These are phyloP conservation scores for Tolypocladium ophioglossoides DNA, from an alignment of 2,329 filamentous ascomycete species.

Conservation along the genomic window DNA sequence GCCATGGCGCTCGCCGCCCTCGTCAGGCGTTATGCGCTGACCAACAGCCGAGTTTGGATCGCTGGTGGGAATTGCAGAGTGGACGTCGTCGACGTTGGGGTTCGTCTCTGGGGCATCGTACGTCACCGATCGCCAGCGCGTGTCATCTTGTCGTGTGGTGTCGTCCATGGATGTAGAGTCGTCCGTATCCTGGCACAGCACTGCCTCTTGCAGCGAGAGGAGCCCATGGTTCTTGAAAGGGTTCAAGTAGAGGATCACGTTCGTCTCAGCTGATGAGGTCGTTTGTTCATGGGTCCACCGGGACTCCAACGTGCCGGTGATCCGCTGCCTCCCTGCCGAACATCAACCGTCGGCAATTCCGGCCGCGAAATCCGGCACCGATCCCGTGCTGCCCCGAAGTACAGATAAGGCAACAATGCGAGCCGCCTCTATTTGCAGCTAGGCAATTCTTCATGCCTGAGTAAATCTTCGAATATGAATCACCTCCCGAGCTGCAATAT, in stretches of 20 bases:
- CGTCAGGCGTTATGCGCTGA: not conserved
- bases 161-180: not conserved
- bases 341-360: too few species aligned
- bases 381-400: too few species aligned
- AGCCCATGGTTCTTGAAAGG: not conserved
- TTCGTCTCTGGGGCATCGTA: conserved; percentile 22
- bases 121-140: not conserved
- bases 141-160: not conserved
- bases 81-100: conserved; percentile 31
- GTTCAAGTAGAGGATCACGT: not conserved
- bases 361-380: too few species aligned
- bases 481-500: too few species aligned
- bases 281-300: too few species aligned
- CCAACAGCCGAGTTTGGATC: not conserved
- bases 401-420: too few species aligned
- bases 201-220: not conserved
- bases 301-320: too few species aligned
- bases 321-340: too few species aligned
- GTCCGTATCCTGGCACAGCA: not conserved
- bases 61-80: conserved; percentile 12
- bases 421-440: too few species aligned
- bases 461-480: too few species aligned
- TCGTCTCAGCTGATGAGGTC: too few species aligned
- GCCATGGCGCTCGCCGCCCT: not conserved
- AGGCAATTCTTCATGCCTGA: too few species aligned